Conservation (phyloP, 169 alveolate species). For the Eimeria tenella region DNA sequence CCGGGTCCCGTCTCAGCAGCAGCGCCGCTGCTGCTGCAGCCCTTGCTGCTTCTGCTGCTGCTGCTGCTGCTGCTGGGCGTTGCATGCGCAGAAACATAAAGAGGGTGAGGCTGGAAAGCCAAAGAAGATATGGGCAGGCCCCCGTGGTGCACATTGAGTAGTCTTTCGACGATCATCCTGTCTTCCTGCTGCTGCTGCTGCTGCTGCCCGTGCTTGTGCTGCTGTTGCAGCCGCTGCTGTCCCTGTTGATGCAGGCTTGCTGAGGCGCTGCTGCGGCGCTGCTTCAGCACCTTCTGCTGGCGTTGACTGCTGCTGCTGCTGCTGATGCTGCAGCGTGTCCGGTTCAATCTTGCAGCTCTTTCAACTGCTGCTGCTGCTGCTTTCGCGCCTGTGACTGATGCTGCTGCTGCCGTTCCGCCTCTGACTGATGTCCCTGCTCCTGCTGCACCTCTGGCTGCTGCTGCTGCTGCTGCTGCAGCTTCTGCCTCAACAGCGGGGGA, state of each 20-base stretch:
- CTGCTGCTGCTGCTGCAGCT: conserved; percentile 17
- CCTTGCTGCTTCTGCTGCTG: conserved; percentile 35
- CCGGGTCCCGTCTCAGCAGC: not conserved
- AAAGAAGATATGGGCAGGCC: conserved; percentile 74
- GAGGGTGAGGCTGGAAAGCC: conserved; percentile 76
- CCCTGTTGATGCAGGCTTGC: not conserved
- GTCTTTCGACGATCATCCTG: conserved; percentile 76
- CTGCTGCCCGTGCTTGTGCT: not conserved
- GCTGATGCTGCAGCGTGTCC: conserved; percentile 18
- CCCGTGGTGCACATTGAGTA: conserved; percentile 75
- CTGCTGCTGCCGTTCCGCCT: not conserved
- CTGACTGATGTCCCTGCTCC: not conserved
- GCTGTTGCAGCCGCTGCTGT: conserved; percentile 25
- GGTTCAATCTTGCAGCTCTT: not conserved
- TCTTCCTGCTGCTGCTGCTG: conserved; percentile 59
- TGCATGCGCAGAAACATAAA: not conserved
- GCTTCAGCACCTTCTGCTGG: conserved; percentile 2
- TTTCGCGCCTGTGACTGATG: not conserved
- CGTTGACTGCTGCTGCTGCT: conserved; percentile 42
- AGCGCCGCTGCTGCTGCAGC: conserved; percentile 26
- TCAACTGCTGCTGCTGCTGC: not conserved
- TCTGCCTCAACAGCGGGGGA: too few relatives aligned
- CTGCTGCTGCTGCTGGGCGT: conserved; percentile 30
- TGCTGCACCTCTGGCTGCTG: not conserved
- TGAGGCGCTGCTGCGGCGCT: not conserved